phyloP scores from a whole-genome alignment of 1,284 basidiomycete genomes.

The Ustilago bromivora region DNA sequence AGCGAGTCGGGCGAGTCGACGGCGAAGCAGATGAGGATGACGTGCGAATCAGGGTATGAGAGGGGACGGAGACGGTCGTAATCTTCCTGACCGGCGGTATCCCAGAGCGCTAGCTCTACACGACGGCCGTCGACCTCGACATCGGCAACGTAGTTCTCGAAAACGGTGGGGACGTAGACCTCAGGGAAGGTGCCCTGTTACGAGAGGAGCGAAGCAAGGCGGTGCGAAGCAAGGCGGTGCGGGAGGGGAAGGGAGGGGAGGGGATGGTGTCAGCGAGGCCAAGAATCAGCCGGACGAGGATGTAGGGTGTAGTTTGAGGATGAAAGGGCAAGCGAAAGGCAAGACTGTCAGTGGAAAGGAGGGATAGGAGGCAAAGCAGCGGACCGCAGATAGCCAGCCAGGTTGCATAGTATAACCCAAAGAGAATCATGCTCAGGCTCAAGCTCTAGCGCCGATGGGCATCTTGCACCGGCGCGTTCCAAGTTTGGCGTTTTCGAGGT shows the following conservation, averaged over 20 bases:
- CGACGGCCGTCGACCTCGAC: conserved; percentile 91
- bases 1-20: conserved; percentile 91
- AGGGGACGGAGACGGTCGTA: conserved; percentile 74
- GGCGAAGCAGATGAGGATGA: conserved; percentile 93
- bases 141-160: conserved; percentile 89
- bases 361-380: neutral
- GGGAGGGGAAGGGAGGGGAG: neutral
- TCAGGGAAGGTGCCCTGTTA: conserved; percentile 85
- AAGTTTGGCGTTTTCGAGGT: neutral
- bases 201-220: neutral
- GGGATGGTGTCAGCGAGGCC: too few species aligned
- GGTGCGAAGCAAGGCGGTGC: neutral
- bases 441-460: neutral
- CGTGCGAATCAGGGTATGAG: conserved; percentile 90
- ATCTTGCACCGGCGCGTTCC: too few species aligned
- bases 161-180: conserved; percentile 92
- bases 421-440: neutral
- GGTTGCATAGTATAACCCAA: neutral
- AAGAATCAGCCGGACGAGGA: neutral
- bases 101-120: conserved; percentile 92
- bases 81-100: conserved; percentile 91
- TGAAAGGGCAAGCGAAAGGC: neutral
- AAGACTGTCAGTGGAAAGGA: neutral
- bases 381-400: neutral
- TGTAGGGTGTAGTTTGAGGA: neutral